phyloP scores from a whole-genome alignment of 2,329 filamentous ascomycete species.

The Tolypocladium endophyticum region DNA sequence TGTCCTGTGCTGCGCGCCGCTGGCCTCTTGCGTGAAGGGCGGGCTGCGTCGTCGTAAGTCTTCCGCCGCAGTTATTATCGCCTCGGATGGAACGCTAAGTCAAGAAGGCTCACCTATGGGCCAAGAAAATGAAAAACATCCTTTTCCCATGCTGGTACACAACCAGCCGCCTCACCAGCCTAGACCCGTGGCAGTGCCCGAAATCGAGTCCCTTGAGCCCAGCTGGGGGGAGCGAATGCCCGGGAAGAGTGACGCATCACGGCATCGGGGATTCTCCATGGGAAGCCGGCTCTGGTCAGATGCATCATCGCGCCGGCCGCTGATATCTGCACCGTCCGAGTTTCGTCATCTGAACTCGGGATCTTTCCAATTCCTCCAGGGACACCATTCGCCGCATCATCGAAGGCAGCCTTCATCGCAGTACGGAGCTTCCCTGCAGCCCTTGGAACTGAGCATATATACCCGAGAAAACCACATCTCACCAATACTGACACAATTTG shows the following conservation, averaged over 20 bases:
- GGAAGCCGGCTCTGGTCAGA: slow-evolving; percentile 36
- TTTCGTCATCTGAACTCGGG: slow-evolving; percentile 48
- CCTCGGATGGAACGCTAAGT: background rate
- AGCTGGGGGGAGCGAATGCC: slow-evolving; percentile 9
- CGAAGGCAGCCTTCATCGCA: slow-evolving; percentile 10
- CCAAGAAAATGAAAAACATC: slow-evolving; percentile 19
- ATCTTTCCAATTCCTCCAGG: slow-evolving; percentile 25
- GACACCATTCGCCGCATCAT: background rate
- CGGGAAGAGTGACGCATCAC: slow-evolving; percentile 16
- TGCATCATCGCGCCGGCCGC: slow-evolving; percentile 37
- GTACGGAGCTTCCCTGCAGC: slow-evolving; percentile 33
- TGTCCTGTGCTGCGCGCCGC: slow-evolving; percentile 32
- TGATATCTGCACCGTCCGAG: slow-evolving; percentile 48
- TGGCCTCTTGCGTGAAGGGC: slow-evolving; percentile 26
- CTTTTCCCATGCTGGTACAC: slow-evolving; percentile 14
- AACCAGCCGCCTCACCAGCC: slow-evolving; percentile 18
- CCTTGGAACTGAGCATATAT: slow-evolving; percentile 47
- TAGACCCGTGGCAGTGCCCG: slow-evolving; percentile 14
- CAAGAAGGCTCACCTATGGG: slow-evolving; percentile 16
- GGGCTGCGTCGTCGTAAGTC: slow-evolving; percentile 28
- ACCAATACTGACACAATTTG: slow-evolving; percentile 44
- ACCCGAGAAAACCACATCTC: slow-evolving; percentile 32
- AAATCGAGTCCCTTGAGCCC: slow-evolving; percentile 7
- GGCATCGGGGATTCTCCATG: slow-evolving; percentile 31
- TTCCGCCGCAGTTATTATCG: slow-evolving; percentile 12